Percentiles rank a stretch among this genome's conserved stretches.
These are phyloP conservation scores for Sarocladiaceae sp. DNA, from an alignment of 2,329 filamentous ascomycete species.

Conservation along the genomic window DNA sequence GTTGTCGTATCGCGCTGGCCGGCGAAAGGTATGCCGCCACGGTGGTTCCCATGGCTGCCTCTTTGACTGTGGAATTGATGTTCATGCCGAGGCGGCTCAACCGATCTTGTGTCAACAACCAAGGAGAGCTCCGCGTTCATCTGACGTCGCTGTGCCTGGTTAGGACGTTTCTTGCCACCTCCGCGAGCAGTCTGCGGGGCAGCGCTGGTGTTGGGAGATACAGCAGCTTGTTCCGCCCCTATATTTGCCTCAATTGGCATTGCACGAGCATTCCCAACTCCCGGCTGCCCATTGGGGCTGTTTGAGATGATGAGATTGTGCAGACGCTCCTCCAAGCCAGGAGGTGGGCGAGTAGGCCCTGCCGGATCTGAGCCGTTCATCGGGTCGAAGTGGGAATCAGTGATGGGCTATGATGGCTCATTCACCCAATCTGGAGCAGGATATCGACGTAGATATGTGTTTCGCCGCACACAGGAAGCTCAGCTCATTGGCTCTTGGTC, in stretches of 20 bases:
- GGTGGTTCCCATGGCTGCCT: background rate
- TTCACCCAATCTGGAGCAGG: background rate
- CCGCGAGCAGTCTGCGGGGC: conserved; percentile 20
- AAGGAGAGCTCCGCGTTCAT: conserved; percentile 57
- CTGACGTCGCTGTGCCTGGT: conserved; percentile 60
- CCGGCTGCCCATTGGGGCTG: conserved; percentile 12
- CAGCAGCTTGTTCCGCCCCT: background rate
- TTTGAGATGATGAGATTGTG: conserved; percentile 57
- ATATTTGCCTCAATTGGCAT: background rate
- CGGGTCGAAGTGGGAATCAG: background rate
- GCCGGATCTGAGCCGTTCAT: background rate
- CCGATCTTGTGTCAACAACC: conserved; percentile 44
- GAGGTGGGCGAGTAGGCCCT: background rate
- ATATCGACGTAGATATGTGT: too few species aligned
- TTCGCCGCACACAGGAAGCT: background rate
- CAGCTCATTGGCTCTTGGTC: background rate
- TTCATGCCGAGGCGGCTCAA: background rate
- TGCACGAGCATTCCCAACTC: background rate
- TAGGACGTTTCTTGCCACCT: conserved; percentile 47
- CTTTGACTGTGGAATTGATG: conserved; percentile 18
- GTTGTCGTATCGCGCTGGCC: background rate
- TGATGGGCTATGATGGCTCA: background rate
- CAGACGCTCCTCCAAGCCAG: conserved; percentile 51
- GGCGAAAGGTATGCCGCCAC: background rate
- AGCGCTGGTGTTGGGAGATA: background rate